A percentile compares a stretch with the other conserved stretches of the same genome.
Evolutionary conservation across 768 basidiomycete genomes (phyloP).

Genomic region (Macrolepiota dolichaula): DNA sequence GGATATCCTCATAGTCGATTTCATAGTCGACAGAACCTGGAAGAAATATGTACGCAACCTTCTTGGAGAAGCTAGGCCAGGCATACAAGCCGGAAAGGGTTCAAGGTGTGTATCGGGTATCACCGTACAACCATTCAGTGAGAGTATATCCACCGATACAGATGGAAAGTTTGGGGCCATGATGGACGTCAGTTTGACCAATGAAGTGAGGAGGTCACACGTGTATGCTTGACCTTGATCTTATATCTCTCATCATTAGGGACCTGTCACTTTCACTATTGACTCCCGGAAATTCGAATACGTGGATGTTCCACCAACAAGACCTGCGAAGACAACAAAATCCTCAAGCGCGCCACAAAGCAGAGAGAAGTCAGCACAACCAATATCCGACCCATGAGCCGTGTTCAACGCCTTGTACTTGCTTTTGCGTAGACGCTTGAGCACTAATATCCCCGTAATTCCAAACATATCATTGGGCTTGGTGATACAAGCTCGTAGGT

Average conservation of each 20-base stretch:
- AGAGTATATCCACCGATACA: conserved; percentile 23
- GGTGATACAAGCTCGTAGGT: neutral
- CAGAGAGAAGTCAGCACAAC: neutral
- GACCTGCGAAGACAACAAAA: conserved; percentile 7
- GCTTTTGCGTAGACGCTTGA: too few species aligned
- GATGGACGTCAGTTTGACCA: conserved; percentile 88
- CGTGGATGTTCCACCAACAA: conserved; percentile 23
- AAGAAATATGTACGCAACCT: conserved; percentile 64
- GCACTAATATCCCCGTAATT: neutral
- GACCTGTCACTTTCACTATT: conserved; percentile 81
- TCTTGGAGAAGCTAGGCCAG: conserved; percentile 64
- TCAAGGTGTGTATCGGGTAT: conserved; percentile 50
- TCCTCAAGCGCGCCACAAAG: neutral
- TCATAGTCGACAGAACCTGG: conserved; percentile 64
- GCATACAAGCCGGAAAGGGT: conserved; percentile 74
- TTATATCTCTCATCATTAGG: conserved; percentile 37
- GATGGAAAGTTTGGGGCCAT: conserved; percentile 96
- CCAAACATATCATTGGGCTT: neutral
- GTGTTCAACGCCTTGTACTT: neutral
- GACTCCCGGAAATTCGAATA: conserved; percentile 82
- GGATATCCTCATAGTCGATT: neutral
- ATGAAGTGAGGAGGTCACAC: conserved; percentile 59
- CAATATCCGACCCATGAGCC: neutral
- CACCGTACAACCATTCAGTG: neutral
- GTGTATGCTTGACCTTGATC: conserved; percentile 31